Evolutionary conservation across 768 basidiomycete genomes (phyloP), one percentile per base, ranked within the genome.

Genomic region (Leccinum longicurvipes): DNA sequence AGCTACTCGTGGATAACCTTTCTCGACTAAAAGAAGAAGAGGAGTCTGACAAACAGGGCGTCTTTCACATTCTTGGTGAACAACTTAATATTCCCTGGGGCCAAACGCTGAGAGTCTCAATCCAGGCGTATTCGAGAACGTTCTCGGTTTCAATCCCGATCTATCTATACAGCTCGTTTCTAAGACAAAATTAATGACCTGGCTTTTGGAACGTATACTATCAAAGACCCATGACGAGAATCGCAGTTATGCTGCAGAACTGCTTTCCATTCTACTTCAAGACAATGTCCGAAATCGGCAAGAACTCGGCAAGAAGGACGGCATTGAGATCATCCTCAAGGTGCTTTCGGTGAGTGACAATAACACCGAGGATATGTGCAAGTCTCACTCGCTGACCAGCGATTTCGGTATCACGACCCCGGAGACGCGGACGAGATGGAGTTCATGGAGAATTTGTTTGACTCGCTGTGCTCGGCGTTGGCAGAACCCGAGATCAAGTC

Each of bases 381-480:
- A 41, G 50, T 54, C 61, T 61, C 58, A 63, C 34, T 48, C 4
- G 44, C 31, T 53, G 53, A 45, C 27, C 21, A 97, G 93, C 88
- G 89, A 84, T 98, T 87, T 68, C 87, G 95, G 41, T 81, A 82
- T 67, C 80, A 84, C 54, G 91, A 98, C 66, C 96, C 96, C 14
- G 75, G 76, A 0, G 87, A 94, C 60, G 80, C 87, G 8, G 97
- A 98, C 59, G 97, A 99, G 73, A 79, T 84, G 5, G 97, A 99
- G 70, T 98, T 93, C 72, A 95, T 98, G 94, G 97, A 98, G 69
- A 98, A 99, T 70, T 65, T 93, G 4, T 98, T 98, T 67, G 91
- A 98, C 67, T 72, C 86, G 0, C 72, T 99, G 23, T 98, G 97
- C 68, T 95, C 94, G 1, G 81, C 87, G 0, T 77, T 98, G 23